Conservation (phyloP, 768 basidiomycete species). For the Mycena vitilis region DNA sequence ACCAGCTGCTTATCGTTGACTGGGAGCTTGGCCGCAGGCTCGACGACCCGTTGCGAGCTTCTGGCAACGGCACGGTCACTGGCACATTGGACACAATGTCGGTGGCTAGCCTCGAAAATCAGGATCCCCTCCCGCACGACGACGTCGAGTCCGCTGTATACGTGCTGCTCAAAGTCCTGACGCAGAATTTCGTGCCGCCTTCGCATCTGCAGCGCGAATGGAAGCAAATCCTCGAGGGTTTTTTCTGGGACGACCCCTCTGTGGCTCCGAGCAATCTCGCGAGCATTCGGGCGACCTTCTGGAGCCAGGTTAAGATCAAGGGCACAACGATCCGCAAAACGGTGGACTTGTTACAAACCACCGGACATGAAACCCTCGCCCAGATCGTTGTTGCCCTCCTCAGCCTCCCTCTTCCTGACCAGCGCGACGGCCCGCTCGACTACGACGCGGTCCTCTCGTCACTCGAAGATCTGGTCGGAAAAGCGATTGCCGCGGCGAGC, state of each 20-base stretch:
- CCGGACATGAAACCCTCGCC: not conserved
- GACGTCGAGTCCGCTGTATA: slow-evolving; percentile 23
- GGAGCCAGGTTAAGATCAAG: not conserved
- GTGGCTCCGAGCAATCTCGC: not conserved
- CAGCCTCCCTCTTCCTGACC: not conserved
- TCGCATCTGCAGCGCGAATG: slow-evolving; percentile 9
- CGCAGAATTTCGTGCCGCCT: slow-evolving; percentile 17
- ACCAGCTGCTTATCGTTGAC: slow-evolving; percentile 17
- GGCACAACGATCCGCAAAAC: not conserved
- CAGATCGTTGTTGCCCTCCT: not conserved
- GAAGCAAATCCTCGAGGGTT: not conserved
- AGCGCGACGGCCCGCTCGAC: too few species aligned
- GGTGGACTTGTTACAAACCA: not conserved
- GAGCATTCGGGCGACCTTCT: not conserved
- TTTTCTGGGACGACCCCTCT: slow-evolving; percentile 13
- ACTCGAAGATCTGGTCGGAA: slow-evolving; percentile 7
- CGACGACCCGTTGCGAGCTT: not conserved
- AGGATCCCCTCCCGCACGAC: slow-evolving; percentile 25
- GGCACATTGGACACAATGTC: slow-evolving; percentile 26
- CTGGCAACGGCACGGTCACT: not conserved
- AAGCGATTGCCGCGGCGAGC: not conserved
- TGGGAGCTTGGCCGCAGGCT: slow-evolving; percentile 22
- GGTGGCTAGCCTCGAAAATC: not conserved
- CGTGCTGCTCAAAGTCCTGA: slow-evolving; percentile 23
- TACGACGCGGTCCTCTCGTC: slow-evolving; percentile 1